Evolutionary conservation across 2,329 filamentous ascomycete species (phyloP), one percentile per base, ranked within the genome.

Genomic region (Myriosclerotinia scirpicola): DNA sequence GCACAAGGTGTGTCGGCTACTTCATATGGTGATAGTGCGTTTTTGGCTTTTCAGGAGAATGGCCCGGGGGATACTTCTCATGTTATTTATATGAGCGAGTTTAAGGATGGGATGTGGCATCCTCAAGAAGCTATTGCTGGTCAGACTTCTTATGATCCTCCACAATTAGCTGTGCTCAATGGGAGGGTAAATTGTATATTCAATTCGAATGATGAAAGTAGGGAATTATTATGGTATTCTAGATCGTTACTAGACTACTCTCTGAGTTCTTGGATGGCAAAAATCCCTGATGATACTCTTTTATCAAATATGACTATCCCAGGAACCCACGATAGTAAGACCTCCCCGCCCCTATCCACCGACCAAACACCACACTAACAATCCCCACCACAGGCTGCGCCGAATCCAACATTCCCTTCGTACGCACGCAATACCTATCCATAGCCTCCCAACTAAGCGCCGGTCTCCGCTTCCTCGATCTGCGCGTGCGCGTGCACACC

Each of bases 381-480:
- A 3, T 15, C 14, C 2, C 46, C 5, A 2, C 22, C 20, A 26
- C n/a, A 65, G 63, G 87, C 26, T 83, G 82, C 76, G 77, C 78
- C 3, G 76, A 71, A 61, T 78, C 75, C 9, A 81, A 89, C 76
- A 79, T 83, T 38, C 89, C 89, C 0, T 90, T 87, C 11, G 89
- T 91, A n/a, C 84, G 89, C 52, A 91, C 89, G 71, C 89, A 92
- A 77, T 84, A 86, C 48, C 85, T 89, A 22, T 81, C 83, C 40
- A 82, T 88, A 0, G 77, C 78, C 54, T 83, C 85, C 68, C 89
- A 92, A 75, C 81, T 92, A n/a, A 80, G 84, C 26, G 87, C 91
- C 69, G 90, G 90, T 2, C 84, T 91, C 54, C 87, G 89, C 46
- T 91, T 91, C 79, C 84, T 92, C 70, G 89, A 92, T 73, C 83